A percentile compares a stretch with the other conserved stretches of the same genome.
Conservation (phyloP, 202 grass and related monocot genomes). For the Carex arenaria region DNA sequence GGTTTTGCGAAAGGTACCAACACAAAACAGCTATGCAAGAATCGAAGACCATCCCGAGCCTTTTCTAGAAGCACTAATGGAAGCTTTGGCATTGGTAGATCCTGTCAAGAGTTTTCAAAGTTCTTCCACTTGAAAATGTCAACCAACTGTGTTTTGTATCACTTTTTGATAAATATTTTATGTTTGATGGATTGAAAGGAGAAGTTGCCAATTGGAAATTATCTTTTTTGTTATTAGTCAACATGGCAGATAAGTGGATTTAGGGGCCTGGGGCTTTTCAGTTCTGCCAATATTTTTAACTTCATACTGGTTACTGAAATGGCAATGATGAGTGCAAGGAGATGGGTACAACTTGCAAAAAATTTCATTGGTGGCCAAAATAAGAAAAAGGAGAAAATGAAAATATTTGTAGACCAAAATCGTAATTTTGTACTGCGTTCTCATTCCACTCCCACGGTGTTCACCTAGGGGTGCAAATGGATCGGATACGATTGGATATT, state of each 20-base stretch:
- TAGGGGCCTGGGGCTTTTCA: not conserved
- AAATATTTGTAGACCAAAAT: not conserved
- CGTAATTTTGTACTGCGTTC: no score
- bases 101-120: constrained; percentile 54
- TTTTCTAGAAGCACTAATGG: constrained; percentile 62
- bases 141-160: not conserved
- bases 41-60: constrained; percentile 66
- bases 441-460: no score
- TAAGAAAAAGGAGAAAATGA: not conserved
- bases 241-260: not conserved
- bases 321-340: no score
- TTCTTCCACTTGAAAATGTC: constrained; percentile 5
- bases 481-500: no score
- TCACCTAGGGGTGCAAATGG: no score
- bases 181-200: not conserved
- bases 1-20: constrained; percentile 47
- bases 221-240: not conserved
- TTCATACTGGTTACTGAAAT: not conserved
- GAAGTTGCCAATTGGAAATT: not conserved
- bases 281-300: not conserved
- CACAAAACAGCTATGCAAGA: constrained; percentile 20
- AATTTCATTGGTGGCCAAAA: not conserved
- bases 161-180: not conserved
- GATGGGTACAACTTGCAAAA: no score
- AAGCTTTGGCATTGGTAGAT: constrained; percentile 55